Evolutionary conservation across 1,284 basidiomycete genomes (phyloP).

Genomic region (Leccinum solheimii): DNA sequence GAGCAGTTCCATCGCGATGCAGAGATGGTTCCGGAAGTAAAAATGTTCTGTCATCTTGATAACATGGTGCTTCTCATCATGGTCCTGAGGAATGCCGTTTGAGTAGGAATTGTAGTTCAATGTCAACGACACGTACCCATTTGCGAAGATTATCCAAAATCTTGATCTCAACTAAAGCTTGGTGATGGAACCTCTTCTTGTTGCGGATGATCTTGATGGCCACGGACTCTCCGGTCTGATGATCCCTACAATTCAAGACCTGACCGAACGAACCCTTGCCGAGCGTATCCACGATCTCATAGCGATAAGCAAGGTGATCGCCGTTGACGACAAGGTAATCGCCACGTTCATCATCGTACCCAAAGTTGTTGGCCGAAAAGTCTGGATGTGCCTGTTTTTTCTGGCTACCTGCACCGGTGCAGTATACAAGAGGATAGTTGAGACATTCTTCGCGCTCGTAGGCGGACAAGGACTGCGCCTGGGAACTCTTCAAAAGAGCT

Average conservation of each 20-base stretch:
- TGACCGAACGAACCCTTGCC: constrained; percentile 99
- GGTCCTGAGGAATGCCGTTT: constrained; percentile 59
- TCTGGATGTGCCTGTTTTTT: constrained; percentile 80
- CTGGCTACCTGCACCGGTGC: constrained; percentile 74
- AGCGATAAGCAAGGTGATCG: constrained; percentile 96
- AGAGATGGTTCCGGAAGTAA: constrained; percentile 96
- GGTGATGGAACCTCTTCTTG: constrained; percentile 99
- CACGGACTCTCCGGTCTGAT: constrained; percentile 94
- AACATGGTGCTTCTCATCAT: constrained; percentile 95
- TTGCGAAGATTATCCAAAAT: constrained; percentile 94
- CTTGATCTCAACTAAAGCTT: constrained; percentile 98
- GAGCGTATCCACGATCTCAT: constrained; percentile 89
- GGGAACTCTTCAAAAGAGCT: constrained; percentile 65
- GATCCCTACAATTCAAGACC: constrained; percentile 94
- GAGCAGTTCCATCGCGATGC: constrained; percentile 97
- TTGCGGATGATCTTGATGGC: constrained; percentile 99
- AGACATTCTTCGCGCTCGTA: constrained; percentile 93
- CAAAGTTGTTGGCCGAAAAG: constrained; percentile 83
- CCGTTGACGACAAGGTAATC: constrained; percentile 91
- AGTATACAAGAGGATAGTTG: constrained; percentile 87
- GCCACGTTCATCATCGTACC: constrained; percentile 98
- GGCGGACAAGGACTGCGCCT: constrained; percentile 69
- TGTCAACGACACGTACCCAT: constrained; percentile 69
- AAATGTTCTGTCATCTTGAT: constrained; percentile 99
- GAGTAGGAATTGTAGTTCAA: constrained; percentile 9